Evolutionary conservation across 768 basidiomycete genomes (phyloP).

Genomic region (Auriscalpium orientale): DNA sequence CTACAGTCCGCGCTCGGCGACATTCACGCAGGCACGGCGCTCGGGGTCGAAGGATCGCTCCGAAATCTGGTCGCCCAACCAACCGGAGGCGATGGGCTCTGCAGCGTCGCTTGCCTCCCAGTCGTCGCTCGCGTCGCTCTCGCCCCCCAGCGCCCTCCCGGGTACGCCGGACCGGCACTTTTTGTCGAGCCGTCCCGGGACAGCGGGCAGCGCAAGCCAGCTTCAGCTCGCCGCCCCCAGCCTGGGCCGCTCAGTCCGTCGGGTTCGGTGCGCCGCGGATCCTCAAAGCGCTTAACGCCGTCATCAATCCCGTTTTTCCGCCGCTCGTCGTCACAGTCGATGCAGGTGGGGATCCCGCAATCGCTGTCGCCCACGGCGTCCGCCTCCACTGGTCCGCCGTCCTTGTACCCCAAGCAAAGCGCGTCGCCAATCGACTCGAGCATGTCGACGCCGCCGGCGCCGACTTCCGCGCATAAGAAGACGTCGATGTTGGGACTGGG

Average conservation of each 20-base stretch:
- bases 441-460: constrained; percentile 45
- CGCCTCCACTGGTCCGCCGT: constrained; percentile 23
- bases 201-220: constrained; percentile 73
- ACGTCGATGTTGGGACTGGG: constrained; percentile 77
- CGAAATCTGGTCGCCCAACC: constrained; percentile 54
- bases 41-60: constrained; percentile 58
- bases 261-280: constrained; percentile 57
- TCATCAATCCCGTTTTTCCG: constrained; percentile 94
- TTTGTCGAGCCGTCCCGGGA: constrained; percentile 56
- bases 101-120: constrained; percentile 70
- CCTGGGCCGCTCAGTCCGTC: constrained; percentile 66
- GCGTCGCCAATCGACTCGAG: constrained; percentile 50
- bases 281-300: constrained; percentile 79
- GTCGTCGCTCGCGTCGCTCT: constrained; percentile 59
- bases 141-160: constrained; percentile 34
- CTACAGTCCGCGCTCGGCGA: constrained; percentile 58
- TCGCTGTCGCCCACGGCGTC: constrained; percentile 41
- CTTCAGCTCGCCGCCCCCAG: constrained; percentile 44
- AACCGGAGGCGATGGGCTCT: constrained; percentile 71
- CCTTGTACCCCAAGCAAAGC: constrained; percentile 34
- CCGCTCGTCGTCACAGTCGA: constrained; percentile 83
- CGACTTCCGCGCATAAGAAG: constrained; percentile 65
- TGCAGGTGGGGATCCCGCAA: constrained; percentile 42
- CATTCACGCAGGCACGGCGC: constrained; percentile 62
- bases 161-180: constrained; percentile 61